Evolutionary conservation across 2,329 filamentous ascomycete genomes (phyloP), one percentile per base, ranked within the genome.

Genomic region (Colletotrichum shisoi): DNA sequence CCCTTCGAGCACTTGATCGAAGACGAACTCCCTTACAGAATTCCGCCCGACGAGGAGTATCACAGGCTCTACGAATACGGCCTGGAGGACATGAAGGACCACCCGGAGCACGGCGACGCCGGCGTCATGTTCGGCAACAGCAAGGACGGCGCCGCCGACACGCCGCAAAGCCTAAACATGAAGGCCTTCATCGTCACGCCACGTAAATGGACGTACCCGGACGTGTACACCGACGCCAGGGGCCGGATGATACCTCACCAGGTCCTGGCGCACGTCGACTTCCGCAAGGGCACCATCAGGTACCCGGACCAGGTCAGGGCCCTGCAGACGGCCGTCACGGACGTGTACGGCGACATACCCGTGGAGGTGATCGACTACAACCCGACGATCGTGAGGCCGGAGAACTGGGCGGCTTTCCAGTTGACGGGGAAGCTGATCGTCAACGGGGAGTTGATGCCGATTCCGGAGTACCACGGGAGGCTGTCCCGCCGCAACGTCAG

Each of bases 201-300:
- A 4, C 48, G 48, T 7, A 31, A 31, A 3, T 15, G 3, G 27
- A 9, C 4, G 17, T 3, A 4, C 17, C 48, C 8, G 4, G 2
- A 4, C 0, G 3, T 34, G 2, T 51, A 34, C 27, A 2, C 0
- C 0, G 27, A 34, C 3, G 2, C 27, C 12, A 4, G 6, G 27
- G 27, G 27, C 48, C 48, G 3, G 1, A 0, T 0, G 13, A 19
- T 51, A 7, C 48, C 48, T 1, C 27, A 51, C 4, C 15, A 17
- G 2, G 4, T 51, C 3, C 4, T 51, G 2, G 34, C 31, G 15
- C 1, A 34, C 1, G 4, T 19, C 48, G 4, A 51, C 4, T 11
- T n/a, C 7, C 48, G 34, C 27, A 27, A 11, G 48, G 27, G 48
- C 13, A 34, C 27, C 3, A 2, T 51, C 27, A n/a, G 17, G 2